These are phyloP conservation scores for Paecilomyces niveus DNA, from an alignment of 2,329 filamentous ascomycete species.

Conservation along the genomic window DNA sequence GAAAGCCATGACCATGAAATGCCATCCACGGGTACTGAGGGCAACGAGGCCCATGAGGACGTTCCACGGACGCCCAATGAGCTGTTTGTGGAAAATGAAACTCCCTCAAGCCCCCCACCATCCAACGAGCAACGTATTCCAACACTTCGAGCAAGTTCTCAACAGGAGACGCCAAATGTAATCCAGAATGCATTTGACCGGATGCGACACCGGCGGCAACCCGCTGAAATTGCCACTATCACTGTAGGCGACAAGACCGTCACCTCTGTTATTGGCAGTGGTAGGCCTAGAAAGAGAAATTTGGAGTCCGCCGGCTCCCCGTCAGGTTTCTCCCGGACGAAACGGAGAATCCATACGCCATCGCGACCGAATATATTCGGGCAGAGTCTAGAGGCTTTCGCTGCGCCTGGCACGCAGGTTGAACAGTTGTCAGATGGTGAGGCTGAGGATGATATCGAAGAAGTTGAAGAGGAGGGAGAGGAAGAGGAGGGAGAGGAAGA, in stretches of 20 bases:
- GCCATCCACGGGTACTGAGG: not conserved
- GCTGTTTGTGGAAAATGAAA: not conserved
- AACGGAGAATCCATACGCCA: conserved; percentile 31
- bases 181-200: conserved; percentile 58
- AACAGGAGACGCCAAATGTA: conserved; percentile 33
- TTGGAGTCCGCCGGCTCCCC: conserved; percentile 18
- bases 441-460: conserved; percentile 15
- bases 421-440: conserved; percentile 11
- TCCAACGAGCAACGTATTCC: conserved; percentile 8
- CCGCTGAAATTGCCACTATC: conserved; percentile 62
- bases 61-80: not conserved
- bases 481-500: not conserved
- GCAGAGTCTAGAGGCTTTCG: conserved; percentile 45
- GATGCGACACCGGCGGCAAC: conserved; percentile 57
- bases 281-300: conserved; percentile 32
- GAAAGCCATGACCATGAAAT: not conserved
- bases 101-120: not conserved
- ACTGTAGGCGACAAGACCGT: conserved; percentile 64
- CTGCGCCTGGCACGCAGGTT: conserved; percentile 46
- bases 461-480: conserved; percentile 11
- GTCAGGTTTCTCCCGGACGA: conserved; percentile 24
- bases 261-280: conserved; percentile 57
- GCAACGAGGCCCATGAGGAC: not conserved
- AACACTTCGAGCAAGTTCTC: conserved; percentile 4
- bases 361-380: conserved; percentile 35